phyloP scores from a whole-genome alignment of 202 grass and related monocot genomes.

The Miscanthus sacchariflorus region DNA sequence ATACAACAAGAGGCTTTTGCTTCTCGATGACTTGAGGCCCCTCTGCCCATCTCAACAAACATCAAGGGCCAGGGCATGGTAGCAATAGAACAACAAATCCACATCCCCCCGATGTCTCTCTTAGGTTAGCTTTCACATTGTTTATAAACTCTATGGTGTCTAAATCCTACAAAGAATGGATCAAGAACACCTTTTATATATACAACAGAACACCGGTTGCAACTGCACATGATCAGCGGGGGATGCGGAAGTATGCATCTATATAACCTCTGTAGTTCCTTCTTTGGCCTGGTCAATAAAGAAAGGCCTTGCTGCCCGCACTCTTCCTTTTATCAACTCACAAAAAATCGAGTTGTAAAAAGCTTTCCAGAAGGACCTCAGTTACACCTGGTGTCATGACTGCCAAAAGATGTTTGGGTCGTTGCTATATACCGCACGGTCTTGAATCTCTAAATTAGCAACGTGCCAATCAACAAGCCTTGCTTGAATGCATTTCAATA shows the following conservation, averaged over 20 bases:
- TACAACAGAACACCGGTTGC: slow-evolving; percentile 58
- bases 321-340: slow-evolving; percentile 72
- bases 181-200: slow-evolving; percentile 84
- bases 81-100: slow-evolving; percentile 37
- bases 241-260: slow-evolving; percentile 56
- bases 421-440: slow-evolving; percentile 92
- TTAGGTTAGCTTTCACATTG: slow-evolving; percentile 56
- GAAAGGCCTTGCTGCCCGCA: slow-evolving; percentile 49
- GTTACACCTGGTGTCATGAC: slow-evolving; percentile 66
- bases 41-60: slow-evolving; percentile 45
- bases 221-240: slow-evolving; percentile 61
- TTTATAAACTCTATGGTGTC: slow-evolving; percentile 60
- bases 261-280: slow-evolving; percentile 57
- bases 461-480: slow-evolving; percentile 99
- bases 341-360: slow-evolving; percentile 82
- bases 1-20: slow-evolving; percentile 37
- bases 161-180: slow-evolving; percentile 97
- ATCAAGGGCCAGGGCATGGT: slow-evolving; percentile 31
- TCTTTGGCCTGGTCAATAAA: slow-evolving; percentile 68
- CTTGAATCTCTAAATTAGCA: slow-evolving; percentile 98
- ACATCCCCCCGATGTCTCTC: slow-evolving; percentile 36
- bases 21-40: slow-evolving; percentile 15
- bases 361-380: slow-evolving; percentile 55
- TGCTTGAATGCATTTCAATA: slow-evolving; percentile 98
- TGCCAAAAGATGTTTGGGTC: slow-evolving; percentile 94